Conservation (phyloP, 2,329 filamentous ascomycete species). For the Xylariaceae sp. region DNA sequence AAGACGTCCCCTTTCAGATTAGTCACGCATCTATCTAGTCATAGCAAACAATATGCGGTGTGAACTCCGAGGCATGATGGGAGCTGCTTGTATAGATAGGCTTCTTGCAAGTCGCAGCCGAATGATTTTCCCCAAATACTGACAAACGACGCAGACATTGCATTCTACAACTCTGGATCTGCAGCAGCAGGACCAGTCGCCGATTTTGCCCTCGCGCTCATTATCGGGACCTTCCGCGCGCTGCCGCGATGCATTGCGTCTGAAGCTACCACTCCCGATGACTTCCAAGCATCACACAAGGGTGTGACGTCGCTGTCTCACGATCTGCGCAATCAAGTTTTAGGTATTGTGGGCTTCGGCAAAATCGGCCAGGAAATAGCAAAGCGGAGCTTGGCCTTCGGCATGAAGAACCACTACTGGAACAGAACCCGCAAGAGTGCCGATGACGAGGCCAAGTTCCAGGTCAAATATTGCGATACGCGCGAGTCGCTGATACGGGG, state of each 20-base stretch:
- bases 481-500: conserved; percentile 47
- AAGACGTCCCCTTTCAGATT: no score
- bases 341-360: conserved; percentile 66
- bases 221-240: conserved; percentile 64
- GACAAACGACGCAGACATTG: conserved; percentile 41
- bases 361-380: conserved; percentile 61
- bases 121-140: no score
- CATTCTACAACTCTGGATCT: conserved; percentile 68
- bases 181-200: conserved; percentile 68
- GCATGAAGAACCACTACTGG: conserved; percentile 61
- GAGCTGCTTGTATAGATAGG: no score
- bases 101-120: no score
- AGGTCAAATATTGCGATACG: conserved; percentile 44
- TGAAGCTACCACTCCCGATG: conserved; percentile 38
- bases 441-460: conserved; percentile 36
- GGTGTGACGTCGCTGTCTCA: conserved; percentile 54
- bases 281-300: conserved; percentile 51
- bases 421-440: conserved; percentile 49
- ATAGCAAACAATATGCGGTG: no score
- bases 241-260: conserved; percentile 59
- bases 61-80: no score
- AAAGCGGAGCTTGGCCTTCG: conserved; percentile 52
- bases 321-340: conserved; percentile 55
- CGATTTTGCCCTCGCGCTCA: conserved; percentile 63
- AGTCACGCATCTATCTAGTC: no score